Percentiles rank a stretch among this genome's conserved stretches.
phyloP scores from a whole-genome alignment of 371 early-diverging fungal genomes.

The Mortierella sp. region DNA sequence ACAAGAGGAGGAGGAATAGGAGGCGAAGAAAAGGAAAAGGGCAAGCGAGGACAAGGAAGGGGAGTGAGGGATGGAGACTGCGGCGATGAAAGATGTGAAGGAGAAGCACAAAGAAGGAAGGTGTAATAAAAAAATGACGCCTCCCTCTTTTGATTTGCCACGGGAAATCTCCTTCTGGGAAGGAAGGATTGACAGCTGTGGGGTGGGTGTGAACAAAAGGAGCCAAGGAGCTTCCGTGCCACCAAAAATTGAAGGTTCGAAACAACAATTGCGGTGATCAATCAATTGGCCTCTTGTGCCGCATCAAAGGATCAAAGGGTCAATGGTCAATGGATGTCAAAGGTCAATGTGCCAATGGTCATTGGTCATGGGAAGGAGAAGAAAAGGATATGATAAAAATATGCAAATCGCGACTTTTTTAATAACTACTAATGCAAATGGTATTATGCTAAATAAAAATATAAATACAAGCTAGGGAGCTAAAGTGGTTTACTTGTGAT shows the following conservation, averaged over 20 bases:
- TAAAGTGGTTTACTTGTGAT: not conserved
- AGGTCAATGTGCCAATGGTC: not conserved
- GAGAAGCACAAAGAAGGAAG: too few relatives aligned
- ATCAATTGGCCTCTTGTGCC: too few relatives aligned
- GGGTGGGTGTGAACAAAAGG: not conserved
- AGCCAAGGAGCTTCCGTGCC: not conserved
- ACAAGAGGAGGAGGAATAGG: not conserved
- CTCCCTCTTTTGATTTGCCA: not conserved
- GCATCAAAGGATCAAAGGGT: too few relatives aligned
- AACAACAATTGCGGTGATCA: too few relatives aligned
- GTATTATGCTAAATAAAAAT: conserved; percentile 5
- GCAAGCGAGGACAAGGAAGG: not conserved
- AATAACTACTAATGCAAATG: conserved; percentile 9
- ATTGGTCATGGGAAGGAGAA: not conserved
- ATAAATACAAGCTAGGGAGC: not conserved
- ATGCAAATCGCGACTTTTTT: conserved; percentile 1
- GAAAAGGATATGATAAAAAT: not conserved
- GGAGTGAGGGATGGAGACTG: not conserved
- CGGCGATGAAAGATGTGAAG: not conserved
- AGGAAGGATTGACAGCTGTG: not conserved
- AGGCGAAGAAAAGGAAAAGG: not conserved
- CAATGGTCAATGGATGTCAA: not conserved
- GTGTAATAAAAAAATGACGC: not conserved
- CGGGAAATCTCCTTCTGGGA: not conserved
- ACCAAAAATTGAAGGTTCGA: not conserved